phyloP scores from a whole-genome alignment of 208 protist species.

The Herpetomonas samuelpessoai region DNA sequence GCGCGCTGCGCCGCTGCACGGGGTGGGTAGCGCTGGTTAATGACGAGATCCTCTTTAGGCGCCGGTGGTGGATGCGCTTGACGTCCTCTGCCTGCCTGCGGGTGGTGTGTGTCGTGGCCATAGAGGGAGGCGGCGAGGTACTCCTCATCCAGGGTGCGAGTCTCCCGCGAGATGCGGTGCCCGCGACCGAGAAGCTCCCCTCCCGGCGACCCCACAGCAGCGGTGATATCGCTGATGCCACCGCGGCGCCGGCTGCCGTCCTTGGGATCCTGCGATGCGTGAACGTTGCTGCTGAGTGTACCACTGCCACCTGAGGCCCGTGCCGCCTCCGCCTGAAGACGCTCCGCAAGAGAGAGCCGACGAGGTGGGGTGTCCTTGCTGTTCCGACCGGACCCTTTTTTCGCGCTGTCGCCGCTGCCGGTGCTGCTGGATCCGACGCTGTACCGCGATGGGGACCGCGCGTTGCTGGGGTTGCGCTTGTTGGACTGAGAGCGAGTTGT shows the following conservation, averaged over 20 bases:
- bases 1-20: conserved; percentile 45
- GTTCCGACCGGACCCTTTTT: neutral
- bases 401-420: neutral
- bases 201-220: too few species aligned
- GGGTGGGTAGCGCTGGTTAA: conserved; percentile 46
- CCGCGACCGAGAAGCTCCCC: conserved; percentile 49
- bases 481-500: conserved; percentile 27
- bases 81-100: neutral
- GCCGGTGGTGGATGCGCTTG: neutral
- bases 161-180: conserved; percentile 30
- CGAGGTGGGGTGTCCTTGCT: neutral
- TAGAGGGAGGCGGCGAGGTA: conserved; percentile 8
- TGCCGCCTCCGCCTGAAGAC: neutral
- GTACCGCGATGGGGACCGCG: neutral
- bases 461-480: neutral
- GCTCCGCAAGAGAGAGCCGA: neutral
- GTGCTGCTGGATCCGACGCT: neutral
- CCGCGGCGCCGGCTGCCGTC: too few species aligned
- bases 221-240: too few species aligned
- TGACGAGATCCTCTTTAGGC: conserved; percentile 19
- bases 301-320: too few species aligned
- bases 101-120: neutral
- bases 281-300: too few species aligned
- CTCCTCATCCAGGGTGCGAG: conserved; percentile 22
- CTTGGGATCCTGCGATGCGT: too few species aligned